These are phyloP conservation scores for Solanum etuberosum DNA, from an alignment of 257 asterid genomes.

Conservation along the genomic window DNA sequence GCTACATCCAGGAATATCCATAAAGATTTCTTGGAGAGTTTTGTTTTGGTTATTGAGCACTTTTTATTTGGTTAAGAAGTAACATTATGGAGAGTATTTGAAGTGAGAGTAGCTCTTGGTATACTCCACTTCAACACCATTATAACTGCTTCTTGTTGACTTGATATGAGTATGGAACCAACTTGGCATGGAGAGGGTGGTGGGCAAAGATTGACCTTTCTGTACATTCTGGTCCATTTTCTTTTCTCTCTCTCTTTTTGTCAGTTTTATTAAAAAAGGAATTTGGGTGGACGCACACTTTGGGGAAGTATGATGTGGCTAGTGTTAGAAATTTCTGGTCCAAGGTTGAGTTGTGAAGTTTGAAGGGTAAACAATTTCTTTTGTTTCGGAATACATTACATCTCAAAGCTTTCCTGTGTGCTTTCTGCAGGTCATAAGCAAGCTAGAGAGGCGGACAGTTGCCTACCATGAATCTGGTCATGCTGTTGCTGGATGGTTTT, in stretches of 20 bases:
- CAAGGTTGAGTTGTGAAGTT: neutral
- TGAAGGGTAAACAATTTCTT: neutral
- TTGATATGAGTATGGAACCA: neutral
- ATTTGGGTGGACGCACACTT: neutral
- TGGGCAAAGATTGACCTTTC: neutral
- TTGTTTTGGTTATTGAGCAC: neutral
- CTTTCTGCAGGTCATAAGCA: slow-evolving; percentile 57
- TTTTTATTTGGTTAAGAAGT: neutral
- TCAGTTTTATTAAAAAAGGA: neutral
- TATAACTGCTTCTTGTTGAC: neutral
- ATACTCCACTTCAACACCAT: neutral
- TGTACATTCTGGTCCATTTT: neutral
- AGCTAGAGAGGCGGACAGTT: slow-evolving; percentile 56
- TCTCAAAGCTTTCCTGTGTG: neutral
- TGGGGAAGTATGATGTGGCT: neutral
- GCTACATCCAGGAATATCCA: neutral
- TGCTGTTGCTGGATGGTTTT: slow-evolving; percentile 87
- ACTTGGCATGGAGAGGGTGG: neutral
- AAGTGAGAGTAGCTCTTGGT: neutral
- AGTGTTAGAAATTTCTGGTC: neutral
- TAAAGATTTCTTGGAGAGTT: neutral
- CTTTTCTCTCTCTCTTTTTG: neutral
- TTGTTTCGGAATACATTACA: neutral
- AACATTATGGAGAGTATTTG: neutral
- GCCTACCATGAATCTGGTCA: slow-evolving; percentile 96